Base-by-base conservation (phyloP, 139 green algal genomes). In the Deuterostichococcus epilithicus region DNA sequence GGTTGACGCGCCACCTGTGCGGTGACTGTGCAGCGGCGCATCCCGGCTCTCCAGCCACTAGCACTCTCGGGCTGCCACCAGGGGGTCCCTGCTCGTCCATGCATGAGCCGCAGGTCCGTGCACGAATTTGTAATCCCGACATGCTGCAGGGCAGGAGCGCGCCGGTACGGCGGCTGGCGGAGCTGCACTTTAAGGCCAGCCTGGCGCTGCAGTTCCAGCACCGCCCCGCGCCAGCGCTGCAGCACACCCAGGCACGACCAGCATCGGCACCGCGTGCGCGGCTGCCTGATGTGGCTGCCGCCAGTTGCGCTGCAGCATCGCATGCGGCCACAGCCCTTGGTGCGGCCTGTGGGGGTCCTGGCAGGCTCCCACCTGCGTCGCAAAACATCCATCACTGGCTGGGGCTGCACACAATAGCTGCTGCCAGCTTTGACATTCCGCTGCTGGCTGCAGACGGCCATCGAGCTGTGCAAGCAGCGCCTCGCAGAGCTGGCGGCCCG, bases 101-200 rank as follows among this genome's bases (percentile, higher is more conserved):
- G n/a, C n/a, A n/a, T n/a, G n/a, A n/a, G n/a, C n/a, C n/a, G n/a
- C n/a, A n/a, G n/a, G n/a, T n/a, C n/a, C n/a, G n/a, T n/a, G n/a
- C n/a, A n/a, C n/a, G n/a, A n/a, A n/a, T n/a, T n/a, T n/a, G n/a
- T n/a, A n/a, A n/a, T n/a, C n/a, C n/a, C n/a, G n/a, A n/a, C n/a
- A n/a, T 72, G 70, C 76, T 81, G 76, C 60, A 75, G 37, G 75
- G 79, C 38, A 81, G 85, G 72, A 13, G 5, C 18, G 18, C 52
- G 52, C 52, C 52, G 52, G 52, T 63, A 20, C 65, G 85, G 34
- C 75, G 83, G 25, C 70, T 86, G 8, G 85, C 83, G 3, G 83
- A 88, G 68, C 67, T 85, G 59, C 81, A 90, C 37, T 90, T 85
- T 78, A 90, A 90, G 80, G 71, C 77, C 36, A 75, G 72, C 63